phyloP scores from a whole-genome alignment of 2,329 filamentous ascomycete species.

The Trichoderma koningiopsis region DNA sequence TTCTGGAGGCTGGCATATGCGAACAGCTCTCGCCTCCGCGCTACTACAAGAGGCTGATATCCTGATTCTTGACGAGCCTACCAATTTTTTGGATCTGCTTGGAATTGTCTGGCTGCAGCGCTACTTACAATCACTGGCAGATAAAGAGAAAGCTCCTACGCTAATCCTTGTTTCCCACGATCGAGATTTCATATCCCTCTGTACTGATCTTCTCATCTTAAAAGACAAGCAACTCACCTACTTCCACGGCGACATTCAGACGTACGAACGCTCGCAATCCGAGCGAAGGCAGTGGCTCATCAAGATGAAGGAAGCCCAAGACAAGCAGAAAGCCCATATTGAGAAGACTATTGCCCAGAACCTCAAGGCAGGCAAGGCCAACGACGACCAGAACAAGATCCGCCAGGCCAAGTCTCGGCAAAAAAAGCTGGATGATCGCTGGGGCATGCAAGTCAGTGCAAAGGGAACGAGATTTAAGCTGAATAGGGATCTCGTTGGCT shows the following conservation, averaged over 20 bases:
- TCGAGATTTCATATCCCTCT: slow-evolving; percentile 74
- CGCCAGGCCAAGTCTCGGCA: slow-evolving; percentile 82
- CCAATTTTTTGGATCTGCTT: slow-evolving; percentile 81
- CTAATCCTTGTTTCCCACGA: slow-evolving; percentile 83
- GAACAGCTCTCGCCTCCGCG: slow-evolving; percentile 64
- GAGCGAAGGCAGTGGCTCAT: slow-evolving; percentile 69
- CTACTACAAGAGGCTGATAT: slow-evolving; percentile 75
- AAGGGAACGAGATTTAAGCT: slow-evolving; percentile 78
- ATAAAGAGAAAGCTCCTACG: slow-evolving; percentile 59
- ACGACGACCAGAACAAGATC: slow-evolving; percentile 81
- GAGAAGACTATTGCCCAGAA: slow-evolving; percentile 76
- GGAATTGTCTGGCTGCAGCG: slow-evolving; percentile 84
- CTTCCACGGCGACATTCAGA: slow-evolving; percentile 73
- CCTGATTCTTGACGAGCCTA: slow-evolving; percentile 82
- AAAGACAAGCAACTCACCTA: slow-evolving; percentile 71
- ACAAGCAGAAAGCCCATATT: slow-evolving; percentile 78
- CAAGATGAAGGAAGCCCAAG: slow-evolving; percentile 80
- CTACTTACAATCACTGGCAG: slow-evolving; percentile 63
- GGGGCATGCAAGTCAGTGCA: slow-evolving; percentile 72
- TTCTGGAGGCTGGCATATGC: slow-evolving; percentile 78
- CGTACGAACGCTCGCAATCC: slow-evolving; percentile 68
- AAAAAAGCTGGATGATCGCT: slow-evolving; percentile 81
- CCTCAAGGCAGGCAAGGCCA: slow-evolving; percentile 72
- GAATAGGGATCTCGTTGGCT: slow-evolving; percentile 71
- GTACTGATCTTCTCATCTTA: slow-evolving; percentile 76